Base-by-base conservation (phyloP, 805 yeast genomes). In the Candida bentonensis region DNA sequence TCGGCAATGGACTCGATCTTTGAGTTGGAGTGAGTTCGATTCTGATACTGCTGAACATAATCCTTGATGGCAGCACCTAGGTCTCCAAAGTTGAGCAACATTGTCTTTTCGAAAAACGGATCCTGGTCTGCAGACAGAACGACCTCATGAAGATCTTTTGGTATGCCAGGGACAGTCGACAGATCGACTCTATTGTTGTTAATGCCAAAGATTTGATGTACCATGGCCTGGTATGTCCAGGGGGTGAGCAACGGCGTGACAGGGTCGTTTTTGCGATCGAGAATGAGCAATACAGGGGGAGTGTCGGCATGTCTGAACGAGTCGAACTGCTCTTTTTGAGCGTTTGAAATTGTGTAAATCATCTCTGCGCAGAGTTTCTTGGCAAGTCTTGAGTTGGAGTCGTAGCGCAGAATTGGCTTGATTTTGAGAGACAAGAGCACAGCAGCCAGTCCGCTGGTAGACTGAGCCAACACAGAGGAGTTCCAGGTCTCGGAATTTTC, bases 191-290 rank as follows among this genome's bases (percentile, higher is more conserved):
- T 73, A 53, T 92, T 89, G 56, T 86, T 81, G 26, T 69, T 65
- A 47, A 92, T 83, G 2, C 89, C 95, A 23, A 92, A 66, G 21
- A 87, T 71, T 59, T 94, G 97, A 59, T 89, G 95, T 15, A 92
- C 85, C 97, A 92, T 89, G 2, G 96, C 83, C 58, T 89, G 97
- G 62, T 86, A 92, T 1, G 98, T 88, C 99, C 99, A 92, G 2
- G 97, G 98, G 33, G 81, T 76, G 42, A 92, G 64, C 23, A 92
- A 69, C 1, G 99, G 96, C 0, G 99, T 89, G 13, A 89, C 68
- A 2, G 98, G 96, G 62, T 92, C 99, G 55, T 76, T 82, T 46
- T 78, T 74, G 44, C 99, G 70, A 61, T 92, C 97, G 41, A 92
- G 56, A 2, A 92, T 67, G 11, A 92, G 61, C 41, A 94, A 62